These are phyloP conservation scores for Xerocomellus intermedius DNA, from an alignment of 768 basidiomycete genomes.

Conservation along the genomic window DNA sequence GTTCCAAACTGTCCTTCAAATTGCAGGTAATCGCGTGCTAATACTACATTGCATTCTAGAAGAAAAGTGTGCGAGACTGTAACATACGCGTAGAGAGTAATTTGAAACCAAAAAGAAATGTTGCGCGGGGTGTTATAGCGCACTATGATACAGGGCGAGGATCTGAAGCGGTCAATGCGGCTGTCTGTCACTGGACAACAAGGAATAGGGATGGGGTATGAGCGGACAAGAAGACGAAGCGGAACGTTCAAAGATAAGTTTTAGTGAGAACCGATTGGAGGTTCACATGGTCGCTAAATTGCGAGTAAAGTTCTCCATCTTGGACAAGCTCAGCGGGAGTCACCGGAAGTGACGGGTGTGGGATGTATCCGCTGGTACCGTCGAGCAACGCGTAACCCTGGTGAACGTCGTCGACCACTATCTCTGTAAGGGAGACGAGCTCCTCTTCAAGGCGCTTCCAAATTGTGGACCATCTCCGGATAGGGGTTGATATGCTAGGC, in stretches of 20 bases:
- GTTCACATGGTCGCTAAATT: slow-evolving; percentile 13
- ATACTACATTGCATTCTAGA: neutral
- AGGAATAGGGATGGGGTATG: neutral
- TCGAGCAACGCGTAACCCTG: slow-evolving; percentile 29
- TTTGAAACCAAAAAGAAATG: neutral
- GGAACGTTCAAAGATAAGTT: neutral
- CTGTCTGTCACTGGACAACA: neutral
- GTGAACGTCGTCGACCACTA: slow-evolving; percentile 14
- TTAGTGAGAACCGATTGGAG: slow-evolving; percentile 1
- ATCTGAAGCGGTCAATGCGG: neutral
- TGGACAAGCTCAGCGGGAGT: neutral
- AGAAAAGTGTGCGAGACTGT: neutral
- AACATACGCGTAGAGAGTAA: neutral
- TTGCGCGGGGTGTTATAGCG: neutral
- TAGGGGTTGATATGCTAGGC: slow-evolving; percentile 4
- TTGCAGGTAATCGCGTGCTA: neutral
- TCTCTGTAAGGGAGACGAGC: slow-evolving; percentile 20
- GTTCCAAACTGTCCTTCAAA: too few species aligned
- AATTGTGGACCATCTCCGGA: slow-evolving; percentile 29
- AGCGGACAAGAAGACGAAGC: neutral
- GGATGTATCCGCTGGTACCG: slow-evolving; percentile 21
- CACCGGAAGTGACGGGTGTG: slow-evolving; percentile 11
- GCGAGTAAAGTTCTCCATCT: slow-evolving; percentile 9
- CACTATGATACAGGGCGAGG: neutral
- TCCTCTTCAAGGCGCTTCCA: slow-evolving; percentile 26